Evolutionary conservation across 2,329 filamentous ascomycete genomes (phyloP).

Genomic region (Davidsoniella eucalypti): DNA sequence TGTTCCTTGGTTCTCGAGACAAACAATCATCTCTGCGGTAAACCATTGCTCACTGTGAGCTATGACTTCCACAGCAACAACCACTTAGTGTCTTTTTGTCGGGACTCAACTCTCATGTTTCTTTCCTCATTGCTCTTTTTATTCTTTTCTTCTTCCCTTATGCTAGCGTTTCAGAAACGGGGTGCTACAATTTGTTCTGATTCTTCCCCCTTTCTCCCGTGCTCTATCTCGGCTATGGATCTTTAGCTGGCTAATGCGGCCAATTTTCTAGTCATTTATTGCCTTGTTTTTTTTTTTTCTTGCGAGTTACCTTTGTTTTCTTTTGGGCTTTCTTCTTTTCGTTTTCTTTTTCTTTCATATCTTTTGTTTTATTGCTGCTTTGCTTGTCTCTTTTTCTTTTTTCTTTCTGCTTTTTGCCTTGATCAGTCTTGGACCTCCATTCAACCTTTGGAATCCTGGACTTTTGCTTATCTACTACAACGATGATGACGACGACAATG

Average conservation of each 20-base stretch:
- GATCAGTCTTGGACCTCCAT: not conserved
- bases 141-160: not conserved
- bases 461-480: not conserved
- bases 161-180: too few species aligned
- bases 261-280: not conserved
- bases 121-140: not conserved
- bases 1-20: too few species aligned
- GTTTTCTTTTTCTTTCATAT: not conserved
- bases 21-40: too few species aligned
- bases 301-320: not conserved
- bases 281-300: not conserved
- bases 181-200: not conserved
- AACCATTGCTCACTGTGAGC: too few species aligned
- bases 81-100: too few species aligned
- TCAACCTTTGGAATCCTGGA: not conserved
- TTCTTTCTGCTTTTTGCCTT: slow-evolving; percentile 16
- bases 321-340: not conserved
- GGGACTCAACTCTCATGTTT: not conserved
- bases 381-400: slow-evolving; percentile 14
- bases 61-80: too few species aligned
- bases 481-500: slow-evolving; percentile 4
- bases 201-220: not conserved
- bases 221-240: not conserved
- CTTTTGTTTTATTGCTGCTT: not conserved
- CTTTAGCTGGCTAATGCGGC: not conserved